These are phyloP conservation scores for Cystoderma amianthinum DNA, from an alignment of 768 basidiomycete genomes.

Conservation along the genomic window DNA sequence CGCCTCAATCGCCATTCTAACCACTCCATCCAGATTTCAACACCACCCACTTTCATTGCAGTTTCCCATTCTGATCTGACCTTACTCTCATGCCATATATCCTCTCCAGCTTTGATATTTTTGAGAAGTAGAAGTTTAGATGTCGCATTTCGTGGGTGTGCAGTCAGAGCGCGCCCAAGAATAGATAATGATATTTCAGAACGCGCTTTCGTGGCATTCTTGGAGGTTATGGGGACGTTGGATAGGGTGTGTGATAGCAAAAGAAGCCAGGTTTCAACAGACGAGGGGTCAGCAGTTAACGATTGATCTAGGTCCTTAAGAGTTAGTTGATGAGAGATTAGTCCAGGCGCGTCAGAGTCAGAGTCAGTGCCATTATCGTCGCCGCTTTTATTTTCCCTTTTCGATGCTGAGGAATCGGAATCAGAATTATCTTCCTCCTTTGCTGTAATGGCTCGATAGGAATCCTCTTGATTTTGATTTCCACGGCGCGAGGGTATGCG, in stretches of 20 bases:
- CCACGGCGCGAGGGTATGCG: slow-evolving; percentile 41
- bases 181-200: slow-evolving; percentile 68
- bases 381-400: slow-evolving; percentile 20
- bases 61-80: slow-evolving; percentile 63
- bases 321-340: slow-evolving; percentile 52
- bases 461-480: slow-evolving; percentile 20
- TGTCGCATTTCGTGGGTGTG: slow-evolving; percentile 40
- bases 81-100: slow-evolving; percentile 56
- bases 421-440: slow-evolving; percentile 18
- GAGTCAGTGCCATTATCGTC: slow-evolving; percentile 29
- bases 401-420: slow-evolving; percentile 24
- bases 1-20: slow-evolving; percentile 65
- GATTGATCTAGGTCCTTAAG: slow-evolving; percentile 52
- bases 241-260: slow-evolving; percentile 59
- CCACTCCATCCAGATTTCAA: slow-evolving; percentile 74
- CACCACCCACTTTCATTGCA: slow-evolving; percentile 43
- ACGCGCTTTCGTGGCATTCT: slow-evolving; percentile 61
- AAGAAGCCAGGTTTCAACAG: slow-evolving; percentile 52
- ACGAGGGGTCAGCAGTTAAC: slow-evolving; percentile 43
- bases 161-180: slow-evolving; percentile 54
- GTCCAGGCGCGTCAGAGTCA: slow-evolving; percentile 16
- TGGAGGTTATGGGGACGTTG: slow-evolving; percentile 53
- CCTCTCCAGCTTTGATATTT: slow-evolving; percentile 68
- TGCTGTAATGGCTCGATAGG: slow-evolving; percentile 44
- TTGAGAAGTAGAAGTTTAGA: slow-evolving; percentile 50